Evolutionary conservation across 179 eudicot genomes (phyloP), one percentile per base, ranked within the genome.

Genomic region (Corrigiola litoralis): DNA sequence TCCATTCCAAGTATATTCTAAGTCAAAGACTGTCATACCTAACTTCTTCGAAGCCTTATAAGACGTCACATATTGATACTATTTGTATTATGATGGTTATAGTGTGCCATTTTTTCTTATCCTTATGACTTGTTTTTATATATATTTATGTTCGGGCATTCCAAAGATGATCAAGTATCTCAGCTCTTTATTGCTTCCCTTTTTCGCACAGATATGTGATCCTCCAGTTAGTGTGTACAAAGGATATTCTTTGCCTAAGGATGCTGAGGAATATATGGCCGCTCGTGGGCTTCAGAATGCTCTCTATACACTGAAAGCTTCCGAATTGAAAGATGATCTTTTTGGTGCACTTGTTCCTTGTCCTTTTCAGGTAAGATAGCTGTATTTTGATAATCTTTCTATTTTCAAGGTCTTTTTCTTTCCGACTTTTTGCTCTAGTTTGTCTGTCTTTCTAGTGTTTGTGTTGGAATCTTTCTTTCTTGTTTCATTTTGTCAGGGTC

Each of bases 201-300:
- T 9, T 52, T 56, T 58, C 53, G 25, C 25, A 46, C 66, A 94
- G 99, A 73, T 94, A 63, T 74, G 88, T 37, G 89, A 94, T 73
- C 89, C 91, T 73, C 97, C 99, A 34, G 99, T 81, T 25, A 86
- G 99, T 77, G 95, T 87, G 24, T 94, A 81, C 72, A 94, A 90
- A 80, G 99, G 97, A 14, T 63, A 74, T 61, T 69, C 80, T 17
- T 70, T 94, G 81, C 80, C 94, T 34, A 81, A 80, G 72, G 92
- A 86, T 60, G 67, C 94, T 10, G 94, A 81, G 76, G 85, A 85
- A 46, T 73, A 87, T 82, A 85, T 94, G 40, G 65, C 55, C 14
- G 81, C 95, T 38, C 71, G 81, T 48, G 99, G 99, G 53, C 88
- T 94, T 58, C 83, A 84, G 64, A 84, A 90, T 80, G 97, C 97